Base-by-base conservation (phyloP, 2,329 filamentous ascomycete genomes). In the Ampelomyces quisqualis region DNA sequence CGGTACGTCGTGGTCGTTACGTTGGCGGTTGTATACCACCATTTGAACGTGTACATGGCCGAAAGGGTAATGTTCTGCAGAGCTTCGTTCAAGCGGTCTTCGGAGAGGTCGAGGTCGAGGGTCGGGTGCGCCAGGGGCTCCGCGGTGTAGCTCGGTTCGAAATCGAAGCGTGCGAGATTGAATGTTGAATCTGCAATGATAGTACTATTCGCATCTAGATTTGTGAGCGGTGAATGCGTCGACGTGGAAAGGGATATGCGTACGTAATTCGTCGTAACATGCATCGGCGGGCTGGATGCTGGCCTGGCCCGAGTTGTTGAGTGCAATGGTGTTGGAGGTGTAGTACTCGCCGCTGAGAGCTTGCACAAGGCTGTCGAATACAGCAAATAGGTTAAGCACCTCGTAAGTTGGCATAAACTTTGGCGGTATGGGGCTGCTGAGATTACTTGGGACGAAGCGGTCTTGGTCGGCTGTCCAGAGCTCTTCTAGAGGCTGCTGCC, bases 51-150 rank as follows among this genome's bases (percentile, higher is more conserved):
- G 8, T 43, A 31, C 34, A 43, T 43, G 21, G 33, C 24, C 11
- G 34, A 28, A 15, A 43, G 27, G 8, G 40, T 43, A 13, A 43
- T 43, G 17, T 38, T 43, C n/a, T 38, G 40, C 7, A 38, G 23
- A 9, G 40, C 40, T 21, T 38, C 13, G 21, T 38, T 43, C 27
- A 43, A 19, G 3, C 21, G 29, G 1, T n/a, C 18, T 34, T 43
- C 40, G 14, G 34, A 33, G n/a, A 43, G 36, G 23, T 38, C 30
- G 27, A 43, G 28, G 19, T 26, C 22, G 15, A 35, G 18, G 15
- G 9, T 17, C 5, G 15, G 7, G 10, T 14, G 5, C 15, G 29
- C 20, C 15, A 9, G 29, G 2, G 11, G 18, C 4, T 11, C 18
- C 11, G 8, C n/a, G 5, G 21, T 13, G 6, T 34, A 13, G 2